These are phyloP conservation scores for Mucor circinelloides DNA, from an alignment of 371 early-diverging fungal species.

Conservation along the genomic window DNA sequence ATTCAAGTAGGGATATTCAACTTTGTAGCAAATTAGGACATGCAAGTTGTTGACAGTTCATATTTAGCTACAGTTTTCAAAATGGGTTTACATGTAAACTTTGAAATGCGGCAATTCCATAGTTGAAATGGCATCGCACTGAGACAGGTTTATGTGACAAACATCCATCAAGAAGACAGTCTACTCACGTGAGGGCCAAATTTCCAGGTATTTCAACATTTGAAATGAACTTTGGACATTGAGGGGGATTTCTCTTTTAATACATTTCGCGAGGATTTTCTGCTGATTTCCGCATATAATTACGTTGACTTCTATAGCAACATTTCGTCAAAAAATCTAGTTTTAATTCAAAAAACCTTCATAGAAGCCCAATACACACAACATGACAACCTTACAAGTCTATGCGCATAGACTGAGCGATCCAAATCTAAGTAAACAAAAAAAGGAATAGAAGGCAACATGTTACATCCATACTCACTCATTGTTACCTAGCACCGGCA, in stretches of 20 bases:
- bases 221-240: slow-evolving; percentile 4
- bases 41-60: too few relatives aligned
- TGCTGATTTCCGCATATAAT: not conserved
- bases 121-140: too few relatives aligned
- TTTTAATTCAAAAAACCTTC: not conserved
- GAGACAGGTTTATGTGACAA: not conserved
- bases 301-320: not conserved
- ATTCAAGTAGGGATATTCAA: too few relatives aligned
- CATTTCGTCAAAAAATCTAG: not conserved
- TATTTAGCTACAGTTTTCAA: too few relatives aligned
- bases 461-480: not conserved
- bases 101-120: too few relatives aligned
- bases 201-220: not conserved
- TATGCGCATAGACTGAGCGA: slow-evolving; percentile 72
- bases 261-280: not conserved
- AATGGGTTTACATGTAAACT: too few relatives aligned
- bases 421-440: slow-evolving; percentile 54
- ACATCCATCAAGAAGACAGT: not conserved
- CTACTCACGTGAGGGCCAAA: slow-evolving; percentile 3
- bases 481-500: slow-evolving; percentile 35
- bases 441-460: not conserved
- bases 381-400: slow-evolving; percentile 63
- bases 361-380: not conserved
- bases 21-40: too few relatives aligned
- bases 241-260: not conserved